phyloP scores from a whole-genome alignment of 2,329 filamentous ascomycete genomes.

The Thielaviopsis euricoi region DNA sequence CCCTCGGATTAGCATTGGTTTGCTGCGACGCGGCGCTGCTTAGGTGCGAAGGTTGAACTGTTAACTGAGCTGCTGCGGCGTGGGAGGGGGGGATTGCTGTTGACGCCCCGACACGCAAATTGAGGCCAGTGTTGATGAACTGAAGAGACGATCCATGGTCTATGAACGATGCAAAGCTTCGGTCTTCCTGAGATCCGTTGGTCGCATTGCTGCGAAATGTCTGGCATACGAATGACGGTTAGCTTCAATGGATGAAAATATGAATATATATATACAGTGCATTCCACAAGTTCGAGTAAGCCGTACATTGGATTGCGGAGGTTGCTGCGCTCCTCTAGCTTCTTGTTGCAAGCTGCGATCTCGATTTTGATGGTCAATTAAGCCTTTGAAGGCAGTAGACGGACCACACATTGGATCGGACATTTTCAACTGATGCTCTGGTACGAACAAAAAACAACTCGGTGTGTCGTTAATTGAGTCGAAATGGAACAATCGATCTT shows the following conservation, averaged over 20 bases:
- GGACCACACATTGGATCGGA: slow-evolving; percentile 27
- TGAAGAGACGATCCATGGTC: not conserved
- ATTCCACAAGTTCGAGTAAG: not conserved
- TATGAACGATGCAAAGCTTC: not conserved
- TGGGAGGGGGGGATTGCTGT: not conserved
- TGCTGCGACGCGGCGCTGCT: not conserved
- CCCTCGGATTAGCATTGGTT: not conserved
- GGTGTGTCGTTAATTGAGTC: not conserved
- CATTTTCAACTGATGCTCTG: slow-evolving; percentile 16
- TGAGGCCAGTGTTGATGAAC: not conserved
- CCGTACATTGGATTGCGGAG: not conserved
- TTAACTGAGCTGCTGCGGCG: not conserved
- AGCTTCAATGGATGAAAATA: not conserved
- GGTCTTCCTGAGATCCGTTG: not conserved
- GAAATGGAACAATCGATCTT: too few species aligned
- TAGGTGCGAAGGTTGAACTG: not conserved
- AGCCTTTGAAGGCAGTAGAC: slow-evolving; percentile 26
- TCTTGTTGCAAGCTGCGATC: slow-evolving; percentile 27
- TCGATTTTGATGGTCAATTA: slow-evolving; percentile 25
- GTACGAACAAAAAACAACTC: not conserved
- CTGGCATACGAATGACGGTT: not conserved
- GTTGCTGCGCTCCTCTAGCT: not conserved
- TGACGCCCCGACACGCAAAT: not conserved
- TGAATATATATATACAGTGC: too few species aligned
- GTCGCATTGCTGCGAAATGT: slow-evolving; percentile 2